Percentiles rank a stretch among this genome's conserved stretches.
Evolutionary conservation across 139 green algal species (phyloP).

Genomic region (Protoeuglena noctilucae): DNA sequence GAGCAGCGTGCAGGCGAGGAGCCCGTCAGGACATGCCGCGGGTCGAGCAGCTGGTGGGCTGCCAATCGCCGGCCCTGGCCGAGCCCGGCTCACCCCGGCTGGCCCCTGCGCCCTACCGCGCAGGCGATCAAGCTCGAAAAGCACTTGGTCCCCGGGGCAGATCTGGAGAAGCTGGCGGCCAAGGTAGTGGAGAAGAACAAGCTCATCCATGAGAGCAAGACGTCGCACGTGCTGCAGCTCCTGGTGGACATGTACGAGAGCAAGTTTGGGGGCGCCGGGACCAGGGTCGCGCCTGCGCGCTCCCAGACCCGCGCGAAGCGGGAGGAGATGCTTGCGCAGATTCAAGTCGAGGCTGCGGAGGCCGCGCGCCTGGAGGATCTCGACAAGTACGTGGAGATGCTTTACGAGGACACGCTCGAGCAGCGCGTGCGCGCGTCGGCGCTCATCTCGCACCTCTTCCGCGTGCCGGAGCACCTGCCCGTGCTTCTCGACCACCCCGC

Average conservation of each 20-base stretch:
- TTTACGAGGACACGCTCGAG: constrained; percentile 61
- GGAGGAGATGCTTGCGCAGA: neutral
- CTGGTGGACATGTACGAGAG: neutral
- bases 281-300: neutral
- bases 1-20: neutral
- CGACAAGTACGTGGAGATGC: constrained; percentile 23
- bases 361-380: constrained; percentile 7
- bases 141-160: constrained; percentile 24
- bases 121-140: constrained; percentile 40
- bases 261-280: neutral
- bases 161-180: constrained; percentile 34
- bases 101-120: neutral
- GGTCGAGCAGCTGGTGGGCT: neutral
- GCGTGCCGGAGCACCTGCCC: constrained; percentile 32
- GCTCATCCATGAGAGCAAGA: constrained; percentile 54
- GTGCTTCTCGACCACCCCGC: constrained; percentile 45
- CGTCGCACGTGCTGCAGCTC: neutral
- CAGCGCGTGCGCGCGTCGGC: constrained; percentile 37
- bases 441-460: constrained; percentile 45
- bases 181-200: constrained; percentile 60
- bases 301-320: neutral
- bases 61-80: constrained; percentile 9
- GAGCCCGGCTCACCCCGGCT: neutral
- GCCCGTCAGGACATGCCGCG: neutral
- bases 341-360: neutral